Base-by-base conservation (phyloP, 306 rosid genomes). In the Crotalaria pallida region DNA sequence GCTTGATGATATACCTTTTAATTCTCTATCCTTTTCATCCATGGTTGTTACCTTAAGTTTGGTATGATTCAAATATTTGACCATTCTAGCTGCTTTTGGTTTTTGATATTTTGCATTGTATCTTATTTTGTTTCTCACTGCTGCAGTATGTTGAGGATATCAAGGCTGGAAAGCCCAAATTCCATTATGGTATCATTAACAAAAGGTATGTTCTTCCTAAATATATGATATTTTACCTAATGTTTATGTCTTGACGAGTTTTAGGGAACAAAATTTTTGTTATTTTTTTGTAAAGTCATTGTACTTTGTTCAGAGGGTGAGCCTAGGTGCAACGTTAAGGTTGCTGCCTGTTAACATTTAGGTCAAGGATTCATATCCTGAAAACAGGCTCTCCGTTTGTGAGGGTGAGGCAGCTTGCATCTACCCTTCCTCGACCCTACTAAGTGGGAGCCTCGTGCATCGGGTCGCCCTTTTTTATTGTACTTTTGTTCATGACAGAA, bases 31-130 rank as follows among this genome's bases (percentile, higher is more conserved):
- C 60, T 94, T 94, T 82, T 91, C 97, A 22, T 94, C 96, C 41
- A 94, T 94, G 99, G 81, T 94, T 76, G 99, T 94, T 44, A 81
- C 97, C 69, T 87, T 94, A 55, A 88, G 75, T 80, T 77, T 94
- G 99, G 97, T 94, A 91, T 26, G 86, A 13, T 43, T 56, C 41
- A 41, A 57, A 53, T 31, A 24, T 61, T 31, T 22, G 41, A 29
- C 8, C 16, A 16, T 58, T 22, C 21, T 52, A 58, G 23, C 13
- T 62, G 55, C 31, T 62, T 75, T 77, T 44, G 48, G 55, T 45
- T 66, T 40, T 67, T 69, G 13, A 34, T 15, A 29, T 66, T 60
- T 33, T 58, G 16, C 58, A 50, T 6, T 47, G 17, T 67, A 50
- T 67, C 44, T 65, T 52, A 65, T 69, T 16, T 61, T 68, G 79